Evolutionary conservation across 495 filamentous ascomycete genomes (phyloP).

Genomic region (Saxophila tyrrhenica): DNA sequence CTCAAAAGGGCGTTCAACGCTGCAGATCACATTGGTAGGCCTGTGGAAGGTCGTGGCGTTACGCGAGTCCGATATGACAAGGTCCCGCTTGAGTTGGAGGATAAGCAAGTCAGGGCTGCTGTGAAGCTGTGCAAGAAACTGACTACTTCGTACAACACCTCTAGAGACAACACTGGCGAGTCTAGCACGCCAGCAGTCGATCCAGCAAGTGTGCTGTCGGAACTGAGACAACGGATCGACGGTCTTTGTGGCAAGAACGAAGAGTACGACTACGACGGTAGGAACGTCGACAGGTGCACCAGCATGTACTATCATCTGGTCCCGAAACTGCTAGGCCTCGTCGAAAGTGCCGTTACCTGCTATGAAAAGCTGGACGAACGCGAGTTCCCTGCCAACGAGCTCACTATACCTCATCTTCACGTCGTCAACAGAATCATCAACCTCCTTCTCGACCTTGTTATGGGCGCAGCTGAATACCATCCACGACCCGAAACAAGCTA

Average conservation of each 20-base stretch:
- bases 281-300: not conserved
- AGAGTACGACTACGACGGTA: slow-evolving; percentile 2
- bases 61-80: not conserved
- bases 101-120: not conserved
- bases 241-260: not conserved
- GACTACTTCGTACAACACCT: not conserved
- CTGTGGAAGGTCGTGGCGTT: not conserved
- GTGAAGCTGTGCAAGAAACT: slow-evolving; percentile 1
- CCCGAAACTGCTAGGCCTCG: slow-evolving; percentile 9
- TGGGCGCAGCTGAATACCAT: not conserved
- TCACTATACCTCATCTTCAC: not conserved
- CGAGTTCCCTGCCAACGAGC: not conserved
- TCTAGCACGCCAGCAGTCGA: not conserved
- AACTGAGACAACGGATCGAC: not conserved
- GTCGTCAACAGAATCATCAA: slow-evolving; percentile 2
- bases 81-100: not conserved
- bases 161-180: not conserved
- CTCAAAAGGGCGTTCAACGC: slow-evolving; percentile 1
- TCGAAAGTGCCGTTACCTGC: not conserved
- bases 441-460: slow-evolving; percentile 7
- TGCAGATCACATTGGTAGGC: not conserved
- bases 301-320: slow-evolving; percentile 16
- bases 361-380: slow-evolving; percentile 5
- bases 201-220: not conserved
- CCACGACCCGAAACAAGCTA: not conserved